These are phyloP conservation scores for Hymenoscyphus infarciens DNA, from an alignment of 2,329 filamentous ascomycete genomes.

Conservation along the genomic window DNA sequence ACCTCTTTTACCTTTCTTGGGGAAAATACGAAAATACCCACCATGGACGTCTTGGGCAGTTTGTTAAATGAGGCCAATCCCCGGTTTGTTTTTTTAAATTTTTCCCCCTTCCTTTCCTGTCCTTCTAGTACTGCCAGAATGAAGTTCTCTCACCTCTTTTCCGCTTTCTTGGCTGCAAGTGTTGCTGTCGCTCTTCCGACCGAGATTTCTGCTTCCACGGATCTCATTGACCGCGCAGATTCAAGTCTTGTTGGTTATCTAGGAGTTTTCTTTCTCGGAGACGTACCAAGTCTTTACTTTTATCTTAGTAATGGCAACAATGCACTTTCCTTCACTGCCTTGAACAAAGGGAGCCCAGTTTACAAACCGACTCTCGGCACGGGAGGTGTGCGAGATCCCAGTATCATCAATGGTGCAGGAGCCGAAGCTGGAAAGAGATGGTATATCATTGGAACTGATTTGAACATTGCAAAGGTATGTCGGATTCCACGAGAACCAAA, in stretches of 20 bases:
- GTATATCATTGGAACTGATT: slow-evolving; percentile 53
- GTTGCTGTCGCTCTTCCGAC: slow-evolving; percentile 6
- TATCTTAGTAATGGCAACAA: slow-evolving; percentile 52
- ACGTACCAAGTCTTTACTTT: slow-evolving; percentile 51
- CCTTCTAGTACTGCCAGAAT: slow-evolving; percentile 4
- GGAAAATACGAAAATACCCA: background rate
- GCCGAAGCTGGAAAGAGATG: slow-evolving; percentile 47
- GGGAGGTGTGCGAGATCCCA: slow-evolving; percentile 49
- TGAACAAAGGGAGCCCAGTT: slow-evolving; percentile 48
- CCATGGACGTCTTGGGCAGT: background rate
- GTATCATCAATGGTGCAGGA: slow-evolving; percentile 46
- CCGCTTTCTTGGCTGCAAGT: slow-evolving; percentile 6
- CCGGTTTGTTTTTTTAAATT: background rate
- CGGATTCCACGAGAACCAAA: background rate
- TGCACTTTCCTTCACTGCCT: slow-evolving; percentile 44
- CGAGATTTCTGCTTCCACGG: background rate
- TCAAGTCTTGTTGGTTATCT: slow-evolving; percentile 48
- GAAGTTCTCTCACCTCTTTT: slow-evolving; percentile 10
- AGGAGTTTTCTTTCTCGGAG: slow-evolving; percentile 52
- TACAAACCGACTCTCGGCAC: slow-evolving; percentile 49
- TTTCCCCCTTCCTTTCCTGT: background rate
- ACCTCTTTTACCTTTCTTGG: background rate
- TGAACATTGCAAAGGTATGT: slow-evolving; percentile 46
- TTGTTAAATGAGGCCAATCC: background rate
- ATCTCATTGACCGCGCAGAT: slow-evolving; percentile 23